A percentile compares a stretch with the other conserved stretches of the same genome.
Conservation (phyloP, 1,284 basidiomycete species). For the Pyrrhoderma noxium region DNA sequence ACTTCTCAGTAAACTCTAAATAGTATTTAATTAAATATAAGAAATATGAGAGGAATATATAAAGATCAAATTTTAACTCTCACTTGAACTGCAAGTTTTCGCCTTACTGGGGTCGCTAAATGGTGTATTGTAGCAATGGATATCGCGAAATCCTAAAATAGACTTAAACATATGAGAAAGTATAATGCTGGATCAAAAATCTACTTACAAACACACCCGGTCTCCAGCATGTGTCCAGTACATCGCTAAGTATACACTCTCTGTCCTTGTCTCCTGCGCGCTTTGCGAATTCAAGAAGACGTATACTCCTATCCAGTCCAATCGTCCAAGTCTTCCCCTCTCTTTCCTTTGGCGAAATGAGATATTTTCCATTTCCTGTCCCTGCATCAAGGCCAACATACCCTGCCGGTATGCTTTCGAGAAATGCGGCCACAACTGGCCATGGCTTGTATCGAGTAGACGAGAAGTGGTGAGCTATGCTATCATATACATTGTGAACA, state of each 20-base stretch:
- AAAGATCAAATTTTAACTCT: constrained; percentile 18
- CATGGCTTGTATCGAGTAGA: constrained; percentile 97
- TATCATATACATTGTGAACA: constrained; percentile 84
- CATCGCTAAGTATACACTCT: constrained; percentile 75
- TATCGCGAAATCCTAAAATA: constrained; percentile 82
- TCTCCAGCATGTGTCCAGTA: constrained; percentile 66
- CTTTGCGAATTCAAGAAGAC: constrained; percentile 70
- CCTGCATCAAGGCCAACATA: constrained; percentile 91
- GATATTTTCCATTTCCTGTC: constrained; percentile 97
- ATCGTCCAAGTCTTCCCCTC: constrained; percentile 61
- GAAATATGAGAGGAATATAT: constrained; percentile 7
- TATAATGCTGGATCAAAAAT: not conserved
- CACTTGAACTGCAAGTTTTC: constrained; percentile 69
- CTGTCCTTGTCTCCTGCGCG: constrained; percentile 44
- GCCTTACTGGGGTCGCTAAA: constrained; percentile 69
- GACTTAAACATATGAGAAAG: not conserved
- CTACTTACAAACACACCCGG: constrained; percentile 68
- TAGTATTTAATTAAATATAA: constrained; percentile 2
- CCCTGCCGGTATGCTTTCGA: constrained; percentile 66
- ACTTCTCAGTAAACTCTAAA: constrained; percentile 56
- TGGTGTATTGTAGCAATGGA: constrained; percentile 96
- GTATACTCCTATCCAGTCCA: constrained; percentile 76
- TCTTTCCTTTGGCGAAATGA: constrained; percentile 58
- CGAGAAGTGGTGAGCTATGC: constrained; percentile 89
- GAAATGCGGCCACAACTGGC: constrained; percentile 85